Evolutionary conservation across 2,329 filamentous ascomycete species (phyloP), one percentile per base, ranked within the genome.

Genomic region (Sporothrix brunneoviolacea): DNA sequence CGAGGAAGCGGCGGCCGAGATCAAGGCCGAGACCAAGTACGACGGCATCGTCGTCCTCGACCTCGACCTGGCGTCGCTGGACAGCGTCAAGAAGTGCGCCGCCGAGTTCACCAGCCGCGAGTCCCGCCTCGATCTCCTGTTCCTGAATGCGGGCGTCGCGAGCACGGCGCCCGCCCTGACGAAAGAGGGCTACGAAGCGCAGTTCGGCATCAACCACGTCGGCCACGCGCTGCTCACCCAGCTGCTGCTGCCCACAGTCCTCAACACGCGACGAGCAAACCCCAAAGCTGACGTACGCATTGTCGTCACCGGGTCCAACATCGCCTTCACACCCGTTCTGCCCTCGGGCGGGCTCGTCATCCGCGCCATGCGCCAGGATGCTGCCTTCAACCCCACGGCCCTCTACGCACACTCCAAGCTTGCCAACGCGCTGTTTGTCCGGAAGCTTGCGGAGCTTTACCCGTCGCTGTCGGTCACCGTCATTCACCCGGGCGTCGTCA

Each of bases 141-240:
- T 75, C 48, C 64, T 67, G 49, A 76, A 75, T 53, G 72, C 71
- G 0, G 73, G 73, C 2, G 65, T 73, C 24, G 70, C 74, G 64
- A 64, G 61, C 7, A 50, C 55, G 6, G 62, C 68, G 2, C 55
- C 67, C 0, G 61, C 57, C 3, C 54, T 65, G 8, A 72, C 70
- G 2, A 52, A 56, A 8, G 68, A 74, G 9, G 71, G 71, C 22
- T 76, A 73, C 58, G 73, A 77, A 58, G 54, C 68, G 8, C 68
- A 73, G 48, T 73, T 75, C 53, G 71, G 67, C 8, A 71, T 67
- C 8, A 77, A 76, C 55, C 70, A 75, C 58, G 54, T 76, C 18
- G 71, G 71, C 18, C 72, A 75, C 48, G 69, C 70, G 2, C 61
- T 72, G 0, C 63, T 76, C 2, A 65, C 63, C 32, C 65, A 68